phyloP scores from a whole-genome alignment of 441 rosid species.

The Gossypium gossypioides region DNA sequence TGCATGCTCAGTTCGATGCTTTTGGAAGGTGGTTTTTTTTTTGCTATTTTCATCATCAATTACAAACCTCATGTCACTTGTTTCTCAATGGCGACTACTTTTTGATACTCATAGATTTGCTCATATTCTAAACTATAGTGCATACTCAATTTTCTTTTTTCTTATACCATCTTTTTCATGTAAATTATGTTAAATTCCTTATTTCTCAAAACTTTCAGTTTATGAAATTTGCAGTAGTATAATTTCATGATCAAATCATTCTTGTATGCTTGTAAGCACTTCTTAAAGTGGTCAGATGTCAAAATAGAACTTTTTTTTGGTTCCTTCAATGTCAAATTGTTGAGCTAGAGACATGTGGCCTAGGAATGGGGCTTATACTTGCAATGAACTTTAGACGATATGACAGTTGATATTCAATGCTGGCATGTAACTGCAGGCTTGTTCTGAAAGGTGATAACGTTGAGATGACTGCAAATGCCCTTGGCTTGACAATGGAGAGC shows the following conservation, averaged over 20 bases:
- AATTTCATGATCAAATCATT: background rate
- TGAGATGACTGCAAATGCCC: slow-evolving; percentile 72
- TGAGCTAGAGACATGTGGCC: background rate
- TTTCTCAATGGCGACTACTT: background rate
- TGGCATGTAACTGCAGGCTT: slow-evolving; percentile 40
- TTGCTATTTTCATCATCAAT: background rate
- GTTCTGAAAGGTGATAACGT: slow-evolving; percentile 57
- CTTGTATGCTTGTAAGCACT: background rate
- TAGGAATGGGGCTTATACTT: background rate
- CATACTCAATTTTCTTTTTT: background rate
- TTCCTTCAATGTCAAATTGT: background rate
- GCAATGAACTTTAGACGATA: slow-evolving; percentile 6
- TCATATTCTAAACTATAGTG: background rate
- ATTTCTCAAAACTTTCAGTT: background rate
- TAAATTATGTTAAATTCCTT: background rate
- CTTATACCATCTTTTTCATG: background rate
- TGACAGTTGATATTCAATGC: slow-evolving; percentile 17
- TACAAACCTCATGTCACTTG: background rate
- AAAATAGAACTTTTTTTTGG: background rate
- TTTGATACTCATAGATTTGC: background rate
- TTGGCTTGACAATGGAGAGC: slow-evolving; percentile 93
- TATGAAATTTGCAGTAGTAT: background rate
- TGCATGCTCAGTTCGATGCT: slow-evolving; percentile 88
- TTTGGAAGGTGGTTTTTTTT: slow-evolving; percentile 50
- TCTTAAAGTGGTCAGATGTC: background rate